These are phyloP conservation scores for Phytophthora sp. DNA, from an alignment of 352 stramenopile genomes.

Conservation along the genomic window DNA sequence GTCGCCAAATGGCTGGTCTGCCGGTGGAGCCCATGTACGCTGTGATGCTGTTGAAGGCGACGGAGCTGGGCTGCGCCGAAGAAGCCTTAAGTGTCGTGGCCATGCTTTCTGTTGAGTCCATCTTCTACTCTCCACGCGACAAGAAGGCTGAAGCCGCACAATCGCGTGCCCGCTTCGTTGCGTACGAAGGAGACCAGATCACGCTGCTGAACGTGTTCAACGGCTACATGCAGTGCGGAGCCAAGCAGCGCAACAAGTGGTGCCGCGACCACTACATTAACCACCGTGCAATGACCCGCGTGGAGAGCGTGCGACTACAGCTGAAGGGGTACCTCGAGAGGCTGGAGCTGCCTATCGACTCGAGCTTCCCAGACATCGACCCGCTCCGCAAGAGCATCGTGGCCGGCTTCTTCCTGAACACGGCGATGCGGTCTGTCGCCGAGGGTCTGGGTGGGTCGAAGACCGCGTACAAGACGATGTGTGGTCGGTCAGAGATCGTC, in stretches of 20 bases:
- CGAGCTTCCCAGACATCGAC: conserved; percentile 79
- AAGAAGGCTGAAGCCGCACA: conserved; percentile 86
- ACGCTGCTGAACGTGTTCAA: conserved; percentile 87
- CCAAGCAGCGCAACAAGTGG: conserved; percentile 88
- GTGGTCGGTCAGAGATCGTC: conserved; percentile 78
- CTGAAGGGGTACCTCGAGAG: conserved; percentile 76
- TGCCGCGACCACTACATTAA: conserved; percentile 90
- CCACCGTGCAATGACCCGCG: conserved; percentile 78
- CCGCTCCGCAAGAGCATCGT: conserved; percentile 89
- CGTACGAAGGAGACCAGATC: conserved; percentile 87
- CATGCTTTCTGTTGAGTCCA: conserved; percentile 91
- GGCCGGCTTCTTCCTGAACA: conserved; percentile 90
- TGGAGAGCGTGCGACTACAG: conserved; percentile 84
- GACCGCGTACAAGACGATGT: conserved; percentile 89
- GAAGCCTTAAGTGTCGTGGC: conserved; percentile 88
- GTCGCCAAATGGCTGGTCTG: conserved; percentile 85
- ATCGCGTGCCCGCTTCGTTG: conserved; percentile 78
- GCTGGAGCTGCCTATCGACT: conserved; percentile 68
- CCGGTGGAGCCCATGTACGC: conserved; percentile 91
- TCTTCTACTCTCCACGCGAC: conserved; percentile 88
- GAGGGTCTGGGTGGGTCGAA: conserved; percentile 75
- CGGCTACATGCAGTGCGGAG: conserved; percentile 67
- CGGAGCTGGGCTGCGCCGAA: conserved; percentile 78
- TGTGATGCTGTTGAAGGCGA: conserved; percentile 87
- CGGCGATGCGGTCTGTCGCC: conserved; percentile 82